These are phyloP conservation scores for Coix lacrymajobi DNA, from an alignment of 176 grass and related monocot genomes.

Conservation along the genomic window DNA sequence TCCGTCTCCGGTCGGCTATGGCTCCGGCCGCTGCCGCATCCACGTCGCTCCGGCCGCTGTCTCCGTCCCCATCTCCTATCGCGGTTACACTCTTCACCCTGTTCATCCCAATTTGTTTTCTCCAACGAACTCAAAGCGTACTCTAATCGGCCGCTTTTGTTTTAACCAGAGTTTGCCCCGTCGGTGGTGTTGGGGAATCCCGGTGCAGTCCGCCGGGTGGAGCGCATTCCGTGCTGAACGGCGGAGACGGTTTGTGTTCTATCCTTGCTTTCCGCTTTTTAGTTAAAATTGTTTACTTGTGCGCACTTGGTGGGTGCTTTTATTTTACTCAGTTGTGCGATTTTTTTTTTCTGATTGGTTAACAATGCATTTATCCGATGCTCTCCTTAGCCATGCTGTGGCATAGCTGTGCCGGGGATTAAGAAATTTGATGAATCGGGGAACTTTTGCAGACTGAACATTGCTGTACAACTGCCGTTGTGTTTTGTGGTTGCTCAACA, in stretches of 20 bases:
- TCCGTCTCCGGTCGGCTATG: slow-evolving; percentile 5
- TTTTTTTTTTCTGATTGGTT: not conserved
- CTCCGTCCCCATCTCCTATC: not conserved
- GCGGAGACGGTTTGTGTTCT: slow-evolving; percentile 31
- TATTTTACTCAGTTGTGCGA: not conserved
- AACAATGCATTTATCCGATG: not conserved
- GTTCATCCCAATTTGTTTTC: no score
- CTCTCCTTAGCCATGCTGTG: not conserved
- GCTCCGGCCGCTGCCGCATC: slow-evolving; percentile 1
- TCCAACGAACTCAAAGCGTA: not conserved
- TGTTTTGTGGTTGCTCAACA: not conserved
- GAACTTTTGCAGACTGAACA: not conserved
- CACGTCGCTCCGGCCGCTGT: slow-evolving; percentile 9
- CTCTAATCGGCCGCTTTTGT: not conserved
- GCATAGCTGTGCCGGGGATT: not conserved
- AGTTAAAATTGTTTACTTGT: not conserved
- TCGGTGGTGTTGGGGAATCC: slow-evolving; percentile 5
- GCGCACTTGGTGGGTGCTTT: not conserved
- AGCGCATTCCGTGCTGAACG: not conserved
- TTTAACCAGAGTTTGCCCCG: not conserved
- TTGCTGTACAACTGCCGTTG: not conserved
- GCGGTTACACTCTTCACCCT: not conserved
- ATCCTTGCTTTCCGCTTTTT: not conserved
- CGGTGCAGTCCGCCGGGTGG: not conserved
- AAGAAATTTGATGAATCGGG: not conserved